phyloP scores from a whole-genome alignment of 345 rosid species.

The Salix caprea region DNA sequence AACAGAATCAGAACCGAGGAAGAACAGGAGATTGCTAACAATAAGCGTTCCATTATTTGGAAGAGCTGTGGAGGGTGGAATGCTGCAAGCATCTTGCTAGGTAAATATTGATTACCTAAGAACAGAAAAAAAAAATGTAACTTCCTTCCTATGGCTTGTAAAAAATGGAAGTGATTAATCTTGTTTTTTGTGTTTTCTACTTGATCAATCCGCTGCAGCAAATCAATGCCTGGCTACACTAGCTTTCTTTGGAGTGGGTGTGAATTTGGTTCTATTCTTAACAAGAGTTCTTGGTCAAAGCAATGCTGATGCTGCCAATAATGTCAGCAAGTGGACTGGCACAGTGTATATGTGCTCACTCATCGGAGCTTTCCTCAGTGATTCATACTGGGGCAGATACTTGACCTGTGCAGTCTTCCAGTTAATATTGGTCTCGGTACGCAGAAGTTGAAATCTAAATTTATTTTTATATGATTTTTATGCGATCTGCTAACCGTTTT shows the following conservation, averaged over 20 bases:
- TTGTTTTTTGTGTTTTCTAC: not conserved
- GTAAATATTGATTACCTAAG: not conserved
- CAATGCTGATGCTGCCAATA: conserved; percentile 81
- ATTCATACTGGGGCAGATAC: conserved; percentile 95
- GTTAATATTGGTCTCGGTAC: conserved; percentile 46
- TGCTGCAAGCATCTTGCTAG: conserved; percentile 20
- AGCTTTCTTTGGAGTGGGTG: conserved; percentile 93
- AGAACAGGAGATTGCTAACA: conserved; percentile 17
- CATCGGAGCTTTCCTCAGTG: conserved; percentile 88
- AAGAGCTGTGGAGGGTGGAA: conserved; percentile 29
- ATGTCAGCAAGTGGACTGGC: conserved; percentile 91
- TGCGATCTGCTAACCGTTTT: not conserved
- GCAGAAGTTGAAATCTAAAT: not conserved
- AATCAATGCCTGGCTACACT: conserved; percentile 85
- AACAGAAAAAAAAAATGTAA: not conserved
- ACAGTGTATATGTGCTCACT: conserved; percentile 85
- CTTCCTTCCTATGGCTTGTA: not conserved
- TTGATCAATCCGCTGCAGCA: conserved; percentile 29
- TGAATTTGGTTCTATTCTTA: conserved; percentile 72
- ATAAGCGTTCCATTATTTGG: conserved; percentile 11
- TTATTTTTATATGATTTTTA: not conserved
- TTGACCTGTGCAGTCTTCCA: conserved; percentile 63
- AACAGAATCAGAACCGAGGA: conserved; percentile 19
- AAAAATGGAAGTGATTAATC: not conserved
- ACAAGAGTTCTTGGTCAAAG: conserved; percentile 76